phyloP scores from a whole-genome alignment of 2,329 filamentous ascomycete genomes.

The Stagonosporopsis chrysanthemi region DNA sequence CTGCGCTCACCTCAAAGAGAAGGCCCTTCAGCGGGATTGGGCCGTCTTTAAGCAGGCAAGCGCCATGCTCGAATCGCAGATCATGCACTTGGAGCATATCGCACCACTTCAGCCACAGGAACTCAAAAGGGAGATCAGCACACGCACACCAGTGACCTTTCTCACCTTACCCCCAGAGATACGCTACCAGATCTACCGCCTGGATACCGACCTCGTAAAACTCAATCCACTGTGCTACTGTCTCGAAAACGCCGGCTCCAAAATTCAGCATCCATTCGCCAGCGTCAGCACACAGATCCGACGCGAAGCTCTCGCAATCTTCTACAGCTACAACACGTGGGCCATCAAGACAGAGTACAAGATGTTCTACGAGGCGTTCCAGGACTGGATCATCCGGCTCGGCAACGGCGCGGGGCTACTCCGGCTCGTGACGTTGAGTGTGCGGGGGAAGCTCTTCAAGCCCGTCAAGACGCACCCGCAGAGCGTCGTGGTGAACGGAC shows the following conservation, averaged over 20 bases:
- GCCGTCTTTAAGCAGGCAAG: conserved; percentile 25
- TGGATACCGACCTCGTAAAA: conserved; percentile 46
- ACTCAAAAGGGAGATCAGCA: neutral
- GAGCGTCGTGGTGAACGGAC: conserved; percentile 30
- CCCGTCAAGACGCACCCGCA: conserved; percentile 36
- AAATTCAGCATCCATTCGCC: conserved; percentile 49
- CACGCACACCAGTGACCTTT: conserved; percentile 33
- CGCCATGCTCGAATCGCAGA: conserved; percentile 21
- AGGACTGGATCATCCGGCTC: conserved; percentile 48
- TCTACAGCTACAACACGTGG: conserved; percentile 52
- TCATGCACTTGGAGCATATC: conserved; percentile 19
- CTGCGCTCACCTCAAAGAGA: conserved; percentile 22
- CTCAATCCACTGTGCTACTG: conserved; percentile 51
- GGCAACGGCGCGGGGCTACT: conserved; percentile 42
- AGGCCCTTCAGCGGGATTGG: conserved; percentile 32
- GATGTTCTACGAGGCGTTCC: conserved; percentile 52
- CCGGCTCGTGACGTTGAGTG: conserved; percentile 43
- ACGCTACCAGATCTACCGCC: conserved; percentile 48
- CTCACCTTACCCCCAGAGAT: conserved; percentile 49
- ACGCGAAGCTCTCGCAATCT: conserved; percentile 48
- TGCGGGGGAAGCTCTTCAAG: conserved; percentile 45
- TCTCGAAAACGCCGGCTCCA: conserved; percentile 47
- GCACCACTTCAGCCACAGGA: conserved; percentile 2
- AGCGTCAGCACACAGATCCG: conserved; percentile 46
- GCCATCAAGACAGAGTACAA: conserved; percentile 50